Evolutionary conservation across 352 stramenopile species (phyloP).

Genomic region (Pythium grandisporangium): DNA sequence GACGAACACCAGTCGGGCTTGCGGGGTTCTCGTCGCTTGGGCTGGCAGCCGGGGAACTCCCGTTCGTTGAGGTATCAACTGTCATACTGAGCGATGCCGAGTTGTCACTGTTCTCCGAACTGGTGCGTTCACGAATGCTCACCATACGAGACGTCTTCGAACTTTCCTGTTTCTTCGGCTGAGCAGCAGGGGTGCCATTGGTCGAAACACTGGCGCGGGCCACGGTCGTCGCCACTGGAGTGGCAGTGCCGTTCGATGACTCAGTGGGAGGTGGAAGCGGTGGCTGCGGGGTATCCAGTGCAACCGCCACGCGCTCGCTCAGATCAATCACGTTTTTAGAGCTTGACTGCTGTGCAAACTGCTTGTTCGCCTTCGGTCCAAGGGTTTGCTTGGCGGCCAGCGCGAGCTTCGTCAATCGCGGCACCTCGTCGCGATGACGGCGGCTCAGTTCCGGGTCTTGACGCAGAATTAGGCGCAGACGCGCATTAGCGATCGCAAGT

Average conservation of each 20-base stretch:
- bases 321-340: slow-evolving; percentile 10
- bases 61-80: slow-evolving; percentile 8
- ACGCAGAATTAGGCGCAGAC: slow-evolving; percentile 71
- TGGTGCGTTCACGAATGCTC: slow-evolving; percentile 77
- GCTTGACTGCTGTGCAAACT: slow-evolving; percentile 4
- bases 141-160: slow-evolving; percentile 64
- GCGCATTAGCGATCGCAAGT: slow-evolving; percentile 77
- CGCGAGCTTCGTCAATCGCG: slow-evolving; percentile 72
- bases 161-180: slow-evolving; percentile 42
- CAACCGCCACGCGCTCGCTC: slow-evolving; percentile 15
- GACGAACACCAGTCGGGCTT: slow-evolving; percentile 23
- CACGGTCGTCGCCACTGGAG: slow-evolving; percentile 29
- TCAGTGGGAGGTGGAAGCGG: slow-evolving; percentile 19
- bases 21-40: neutral
- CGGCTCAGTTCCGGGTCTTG: slow-evolving; percentile 80
- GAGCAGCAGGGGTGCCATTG: no score
- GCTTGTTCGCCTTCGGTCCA: slow-evolving; percentile 27
- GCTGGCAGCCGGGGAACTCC: slow-evolving; percentile 3
- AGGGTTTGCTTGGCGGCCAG: slow-evolving; percentile 56
- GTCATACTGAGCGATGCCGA: slow-evolving; percentile 6
- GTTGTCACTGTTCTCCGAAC: slow-evolving; percentile 20
- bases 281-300: slow-evolving; percentile 35
- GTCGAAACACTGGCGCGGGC: slow-evolving; percentile 50
- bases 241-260: no score
- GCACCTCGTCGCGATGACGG: slow-evolving; percentile 80